Percentiles rank a stretch among this genome's conserved stretches.
Evolutionary conservation across 139 green algal genomes (phyloP).

Genomic region (Axilococcus clingmanii): DNA sequence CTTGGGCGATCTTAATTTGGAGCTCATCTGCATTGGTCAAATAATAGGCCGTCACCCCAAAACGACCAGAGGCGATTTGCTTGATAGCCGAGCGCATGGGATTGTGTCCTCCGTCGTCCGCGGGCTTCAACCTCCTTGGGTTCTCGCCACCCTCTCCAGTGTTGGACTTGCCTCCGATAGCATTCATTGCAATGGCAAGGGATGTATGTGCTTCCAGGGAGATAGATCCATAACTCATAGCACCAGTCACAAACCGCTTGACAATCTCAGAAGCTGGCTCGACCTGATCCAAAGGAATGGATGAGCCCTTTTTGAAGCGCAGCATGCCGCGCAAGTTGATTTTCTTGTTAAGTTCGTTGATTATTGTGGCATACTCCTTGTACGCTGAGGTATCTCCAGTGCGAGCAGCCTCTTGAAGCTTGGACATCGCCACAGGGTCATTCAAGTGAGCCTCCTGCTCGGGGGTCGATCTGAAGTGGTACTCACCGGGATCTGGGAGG

Average conservation of each 20-base stretch:
- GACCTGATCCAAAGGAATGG: conserved; percentile 45
- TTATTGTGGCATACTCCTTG: conserved; percentile 50
- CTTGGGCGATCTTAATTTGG: conserved; percentile 91
- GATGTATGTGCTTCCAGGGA: conserved; percentile 87
- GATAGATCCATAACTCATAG: conserved; percentile 81
- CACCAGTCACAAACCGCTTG: conserved; percentile 84
- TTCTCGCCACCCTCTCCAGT: conserved; percentile 90
- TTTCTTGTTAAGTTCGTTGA: conserved; percentile 66
- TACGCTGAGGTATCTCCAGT: conserved; percentile 36
- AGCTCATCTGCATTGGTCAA: conserved; percentile 92
- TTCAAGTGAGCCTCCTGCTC: conserved; percentile 85
- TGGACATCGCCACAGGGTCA: conserved; percentile 79
- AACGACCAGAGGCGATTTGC: conserved; percentile 75
- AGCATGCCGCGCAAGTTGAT: conserved; percentile 86
- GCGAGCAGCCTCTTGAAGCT: conserved; percentile 68
- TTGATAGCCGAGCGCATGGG: conserved; percentile 83
- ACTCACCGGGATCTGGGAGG: conserved; percentile 71
- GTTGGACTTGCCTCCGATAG: conserved; percentile 75
- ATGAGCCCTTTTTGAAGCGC: conserved; percentile 50
- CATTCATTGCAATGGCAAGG: conserved; percentile 91
- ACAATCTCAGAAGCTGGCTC: conserved; percentile 82
- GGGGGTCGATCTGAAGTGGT: conserved; percentile 54
- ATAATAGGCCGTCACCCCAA: conserved; percentile 89
- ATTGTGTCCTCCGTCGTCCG: conserved; percentile 72
- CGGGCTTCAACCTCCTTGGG: conserved; percentile 58